Base-by-base conservation (phyloP, 2,329 filamentous ascomycete genomes). In the Ploettnerulaceae sp. region DNA sequence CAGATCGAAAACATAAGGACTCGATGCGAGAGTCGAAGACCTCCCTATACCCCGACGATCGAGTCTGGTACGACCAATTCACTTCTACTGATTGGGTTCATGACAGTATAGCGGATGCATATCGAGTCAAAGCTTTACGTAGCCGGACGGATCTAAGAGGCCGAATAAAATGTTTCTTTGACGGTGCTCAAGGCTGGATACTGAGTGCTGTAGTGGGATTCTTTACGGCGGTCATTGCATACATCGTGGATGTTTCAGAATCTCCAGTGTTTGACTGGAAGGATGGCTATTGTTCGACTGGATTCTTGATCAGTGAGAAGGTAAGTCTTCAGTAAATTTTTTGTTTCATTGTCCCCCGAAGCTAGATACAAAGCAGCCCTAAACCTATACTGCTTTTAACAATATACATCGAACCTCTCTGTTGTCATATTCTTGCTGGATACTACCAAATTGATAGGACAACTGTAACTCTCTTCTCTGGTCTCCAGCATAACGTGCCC, bases 51-150 rank as follows among this genome's bases (percentile, higher is more conserved):
- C 72, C 83, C 40, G 87, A 96, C 61, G 89, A 97, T 57, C 82
- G 93, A 50, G 86, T 94, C 7, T 97, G 93, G 93, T 97, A 97
- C 68, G 93, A 98, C 71, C 93, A 98, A 67, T 95, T 95, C 62
- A 95, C 89, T 5, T 95, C 88, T 5, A 96, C 89, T 45, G 91
- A 98, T 66, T 98, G 93, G 93, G 90, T 98, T 1, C 91, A 95
- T 64, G 93, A 98, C 67, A 90, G 86, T 65, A 96, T 98, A 57
- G 88, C 89, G 60, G 93, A 97, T 67, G 89, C 90, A 7, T 88
- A 89, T 59, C 86, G 93, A 20, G 81, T 94, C 39, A 93, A 94
- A 65, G 82, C 82, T 43, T 74, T 98, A 29, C 81, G 89, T 39
- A 82, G 77, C 59, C 77, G 89, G 38, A 94, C 85, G 64, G 93